These are phyloP conservation scores for Agrocybe pediades DNA, from an alignment of 768 basidiomycete genomes.

Conservation along the genomic window DNA sequence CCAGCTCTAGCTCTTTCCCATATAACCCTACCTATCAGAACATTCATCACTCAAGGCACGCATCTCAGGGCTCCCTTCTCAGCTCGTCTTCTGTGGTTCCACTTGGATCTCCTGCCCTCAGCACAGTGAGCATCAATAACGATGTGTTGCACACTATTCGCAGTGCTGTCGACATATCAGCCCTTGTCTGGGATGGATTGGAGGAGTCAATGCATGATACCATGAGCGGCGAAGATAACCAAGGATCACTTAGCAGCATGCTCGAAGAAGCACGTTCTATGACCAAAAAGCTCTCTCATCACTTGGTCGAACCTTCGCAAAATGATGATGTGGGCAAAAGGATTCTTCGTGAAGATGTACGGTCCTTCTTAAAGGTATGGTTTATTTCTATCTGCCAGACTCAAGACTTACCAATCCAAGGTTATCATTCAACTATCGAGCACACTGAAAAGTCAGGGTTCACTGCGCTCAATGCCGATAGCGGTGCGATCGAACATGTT, in stretches of 20 bases:
- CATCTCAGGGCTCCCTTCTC: conserved; percentile 41
- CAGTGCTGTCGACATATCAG: conserved; percentile 76
- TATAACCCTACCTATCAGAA: conserved; percentile 7
- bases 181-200: conserved; percentile 81
- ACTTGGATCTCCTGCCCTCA: conserved; percentile 51
- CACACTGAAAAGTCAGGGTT: conserved; percentile 65
- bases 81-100: conserved; percentile 34
- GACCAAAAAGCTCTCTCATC: conserved; percentile 62
- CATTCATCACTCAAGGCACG: conserved; percentile 4
- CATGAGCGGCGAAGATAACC: conserved; percentile 43
- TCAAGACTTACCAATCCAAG: conserved; percentile 37
- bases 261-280: conserved; percentile 64
- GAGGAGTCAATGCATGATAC: conserved; percentile 62
- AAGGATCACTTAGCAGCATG: conserved; percentile 60
- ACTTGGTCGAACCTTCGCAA: conserved; percentile 59
- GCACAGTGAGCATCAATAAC: conserved; percentile 71
- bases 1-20: conserved; percentile 27
- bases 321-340: conserved; percentile 60
- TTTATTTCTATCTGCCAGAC: neutral
- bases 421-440: conserved; percentile 77
- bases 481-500: conserved; percentile 71
- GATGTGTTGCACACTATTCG: conserved; percentile 81
- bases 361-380: conserved; percentile 77
- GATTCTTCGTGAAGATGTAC: conserved; percentile 74
- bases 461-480: conserved; percentile 53